Percentiles rank a stretch among this genome's conserved stretches.
Evolutionary conservation across 225 moss, liverwort and hornwort genomes (phyloP).

Genomic region (Neckera pumila): DNA sequence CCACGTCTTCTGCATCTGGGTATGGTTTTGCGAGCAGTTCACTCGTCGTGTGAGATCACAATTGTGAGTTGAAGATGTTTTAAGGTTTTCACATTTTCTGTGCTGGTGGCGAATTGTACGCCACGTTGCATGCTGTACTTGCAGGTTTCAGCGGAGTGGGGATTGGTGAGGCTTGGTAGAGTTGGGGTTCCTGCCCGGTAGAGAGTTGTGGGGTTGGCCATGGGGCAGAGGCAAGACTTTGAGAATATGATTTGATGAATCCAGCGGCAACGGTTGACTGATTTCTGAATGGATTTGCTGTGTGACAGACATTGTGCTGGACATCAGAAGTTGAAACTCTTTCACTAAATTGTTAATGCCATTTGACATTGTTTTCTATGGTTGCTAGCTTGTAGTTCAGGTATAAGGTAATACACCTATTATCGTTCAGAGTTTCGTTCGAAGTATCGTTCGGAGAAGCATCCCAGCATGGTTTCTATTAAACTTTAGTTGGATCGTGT

Average conservation of each 20-base stretch:
- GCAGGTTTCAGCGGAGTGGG: not conserved
- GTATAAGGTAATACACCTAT: not conserved
- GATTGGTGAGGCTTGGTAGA: not conserved
- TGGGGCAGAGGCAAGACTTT: not conserved
- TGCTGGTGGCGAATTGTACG: not conserved
- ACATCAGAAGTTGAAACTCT: not conserved
- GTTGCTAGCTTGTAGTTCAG: not conserved
- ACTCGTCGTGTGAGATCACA: not conserved
- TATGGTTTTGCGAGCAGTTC: not conserved
- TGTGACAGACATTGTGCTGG: not conserved
- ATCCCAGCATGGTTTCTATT: not conserved
- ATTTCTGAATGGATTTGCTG: not conserved
- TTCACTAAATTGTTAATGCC: not conserved
- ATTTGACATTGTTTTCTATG: not conserved
- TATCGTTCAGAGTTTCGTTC: not conserved
- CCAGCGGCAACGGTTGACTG: not conserved
- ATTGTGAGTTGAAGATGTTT: not conserved
- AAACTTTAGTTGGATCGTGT: not conserved
- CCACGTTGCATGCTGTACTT: not conserved
- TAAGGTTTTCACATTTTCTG: not conserved
- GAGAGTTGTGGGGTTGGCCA: not conserved
- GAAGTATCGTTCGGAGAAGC: not conserved
- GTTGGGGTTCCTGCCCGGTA: not conserved
- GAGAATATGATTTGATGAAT: slow-evolving; percentile 2
- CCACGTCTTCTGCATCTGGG: not conserved